Conservation (phyloP, 129 eudicot genomes). For the Solidago caesia region DNA sequence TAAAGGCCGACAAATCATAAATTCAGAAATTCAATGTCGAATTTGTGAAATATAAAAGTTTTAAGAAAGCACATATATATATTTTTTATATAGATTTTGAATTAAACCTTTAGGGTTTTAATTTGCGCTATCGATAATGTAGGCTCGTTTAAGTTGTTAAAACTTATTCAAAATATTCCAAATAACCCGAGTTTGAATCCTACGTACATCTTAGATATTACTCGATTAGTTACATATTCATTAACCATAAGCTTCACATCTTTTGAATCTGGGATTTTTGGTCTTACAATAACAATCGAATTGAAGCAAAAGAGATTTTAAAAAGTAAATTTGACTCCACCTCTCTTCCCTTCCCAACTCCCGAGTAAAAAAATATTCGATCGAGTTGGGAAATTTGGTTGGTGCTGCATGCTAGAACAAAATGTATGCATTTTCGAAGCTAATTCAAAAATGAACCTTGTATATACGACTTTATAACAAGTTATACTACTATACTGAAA, state of each 20-base stretch:
- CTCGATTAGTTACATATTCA: no score
- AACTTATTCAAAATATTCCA: background rate
- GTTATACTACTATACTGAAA: no score
- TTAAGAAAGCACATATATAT: background rate
- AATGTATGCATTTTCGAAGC: background rate
- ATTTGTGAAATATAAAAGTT: background rate
- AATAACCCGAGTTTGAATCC: no score
- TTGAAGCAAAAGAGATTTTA: no score
- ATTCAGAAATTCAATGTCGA: slow-evolving; percentile 14
- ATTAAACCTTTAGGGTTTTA: slow-evolving; percentile 10
- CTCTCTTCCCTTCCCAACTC: no score
- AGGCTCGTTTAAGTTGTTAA: background rate
- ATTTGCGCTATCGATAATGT: background rate
- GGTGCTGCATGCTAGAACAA: background rate
- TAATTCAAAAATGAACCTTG: background rate
- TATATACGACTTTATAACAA: background rate
- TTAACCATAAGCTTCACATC: no score
- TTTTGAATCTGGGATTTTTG: no score
- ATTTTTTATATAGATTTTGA: background rate
- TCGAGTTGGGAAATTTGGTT: no score
- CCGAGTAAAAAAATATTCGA: no score
- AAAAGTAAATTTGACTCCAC: no score
- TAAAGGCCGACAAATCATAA: slow-evolving; percentile 15
- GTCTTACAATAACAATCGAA: no score
- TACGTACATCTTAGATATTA: no score